Evolutionary conservation across 83 land plant species (phyloP).

Genomic region (Thuja plicata): DNA sequence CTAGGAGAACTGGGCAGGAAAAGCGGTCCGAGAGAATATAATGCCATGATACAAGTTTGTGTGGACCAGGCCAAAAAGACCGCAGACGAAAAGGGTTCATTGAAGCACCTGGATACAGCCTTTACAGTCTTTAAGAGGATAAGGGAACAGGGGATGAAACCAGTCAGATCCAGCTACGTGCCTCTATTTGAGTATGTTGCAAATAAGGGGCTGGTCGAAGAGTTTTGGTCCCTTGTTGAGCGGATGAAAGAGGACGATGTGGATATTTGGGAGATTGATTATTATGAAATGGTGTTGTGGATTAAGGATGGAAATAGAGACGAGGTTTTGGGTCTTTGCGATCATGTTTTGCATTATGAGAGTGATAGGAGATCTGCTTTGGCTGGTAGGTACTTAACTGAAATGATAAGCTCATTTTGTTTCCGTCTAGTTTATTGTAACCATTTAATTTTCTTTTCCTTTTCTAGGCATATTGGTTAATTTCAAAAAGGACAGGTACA

Average conservation of each 20-base stretch:
- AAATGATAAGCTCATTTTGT: background rate
- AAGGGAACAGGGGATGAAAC: slow-evolving; percentile 43
- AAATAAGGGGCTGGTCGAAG: slow-evolving; percentile 47
- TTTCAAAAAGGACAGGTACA: background rate
- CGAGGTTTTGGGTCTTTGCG: slow-evolving; percentile 41
- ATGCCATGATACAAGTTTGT: slow-evolving; percentile 33
- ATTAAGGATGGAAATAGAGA: slow-evolving; percentile 34
- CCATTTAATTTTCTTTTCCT: background rate
- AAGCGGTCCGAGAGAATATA: slow-evolving; percentile 57
- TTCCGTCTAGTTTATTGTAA: background rate
- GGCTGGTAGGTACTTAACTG: slow-evolving; percentile 22
- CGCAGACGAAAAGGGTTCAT: slow-evolving; percentile 29
- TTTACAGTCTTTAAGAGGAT: slow-evolving; percentile 25
- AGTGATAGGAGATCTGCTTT: slow-evolving; percentile 6
- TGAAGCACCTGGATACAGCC: slow-evolving; percentile 26
- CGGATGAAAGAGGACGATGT: slow-evolving; percentile 22
- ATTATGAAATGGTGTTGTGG: slow-evolving; percentile 64
- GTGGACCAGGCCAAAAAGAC: slow-evolving; percentile 34
- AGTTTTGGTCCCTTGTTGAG: slow-evolving; percentile 33
- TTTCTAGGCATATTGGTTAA: background rate
- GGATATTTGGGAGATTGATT: slow-evolving; percentile 31
- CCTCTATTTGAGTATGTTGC: slow-evolving; percentile 40
- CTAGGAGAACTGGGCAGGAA: slow-evolving; percentile 45
- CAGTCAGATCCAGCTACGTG: slow-evolving; percentile 46
- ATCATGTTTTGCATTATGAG: slow-evolving; percentile 10